Conservation (phyloP, 306 rosid genomes). For the Prunus kanzakura region DNA sequence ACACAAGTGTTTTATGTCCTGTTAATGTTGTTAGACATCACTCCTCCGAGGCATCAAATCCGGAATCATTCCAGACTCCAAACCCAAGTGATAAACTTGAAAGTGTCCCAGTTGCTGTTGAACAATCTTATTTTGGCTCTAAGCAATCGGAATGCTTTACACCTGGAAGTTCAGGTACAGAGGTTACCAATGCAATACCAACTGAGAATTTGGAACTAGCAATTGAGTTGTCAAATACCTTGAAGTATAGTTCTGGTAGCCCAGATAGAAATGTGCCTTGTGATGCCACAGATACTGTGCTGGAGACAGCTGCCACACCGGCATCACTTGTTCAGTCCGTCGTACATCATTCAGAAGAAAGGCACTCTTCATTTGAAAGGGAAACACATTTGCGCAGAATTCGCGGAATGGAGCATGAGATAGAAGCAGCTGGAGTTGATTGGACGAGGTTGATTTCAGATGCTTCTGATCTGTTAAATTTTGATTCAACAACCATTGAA, state of each 20-base stretch:
- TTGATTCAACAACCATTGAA: slow-evolving; percentile 13
- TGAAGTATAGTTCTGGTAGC: slow-evolving; percentile 28
- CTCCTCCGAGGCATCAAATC: slow-evolving; percentile 10
- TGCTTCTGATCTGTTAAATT: slow-evolving; percentile 6
- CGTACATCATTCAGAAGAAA: slow-evolving; percentile 17
- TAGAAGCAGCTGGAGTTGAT: slow-evolving; percentile 9
- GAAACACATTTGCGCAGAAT: slow-evolving; percentile 23
- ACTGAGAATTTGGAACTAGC: slow-evolving; percentile 8
- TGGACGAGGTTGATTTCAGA: slow-evolving; percentile 22
- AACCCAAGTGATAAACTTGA: neutral
- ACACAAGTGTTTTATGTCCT: neutral
- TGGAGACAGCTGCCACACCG: too few species aligned
- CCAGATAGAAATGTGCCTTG: slow-evolving; percentile 4
- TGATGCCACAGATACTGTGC: too few species aligned
- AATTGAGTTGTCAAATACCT: slow-evolving; percentile 23
- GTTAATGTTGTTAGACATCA: slow-evolving; percentile 24
- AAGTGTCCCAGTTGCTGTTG: slow-evolving; percentile 9
- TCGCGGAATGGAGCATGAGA: slow-evolving; percentile 3
- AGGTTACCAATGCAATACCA: neutral
- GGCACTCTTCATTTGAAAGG: slow-evolving; percentile 14
- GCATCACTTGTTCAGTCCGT: too few species aligned
- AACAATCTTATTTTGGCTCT: neutral
- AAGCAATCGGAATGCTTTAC: slow-evolving; percentile 5
- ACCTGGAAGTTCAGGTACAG: slow-evolving; percentile 6
- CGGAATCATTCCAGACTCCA: slow-evolving; percentile 1